Conservation (phyloP, 352 stramenopile genomes). For the Thalassiosira hispida region DNA sequence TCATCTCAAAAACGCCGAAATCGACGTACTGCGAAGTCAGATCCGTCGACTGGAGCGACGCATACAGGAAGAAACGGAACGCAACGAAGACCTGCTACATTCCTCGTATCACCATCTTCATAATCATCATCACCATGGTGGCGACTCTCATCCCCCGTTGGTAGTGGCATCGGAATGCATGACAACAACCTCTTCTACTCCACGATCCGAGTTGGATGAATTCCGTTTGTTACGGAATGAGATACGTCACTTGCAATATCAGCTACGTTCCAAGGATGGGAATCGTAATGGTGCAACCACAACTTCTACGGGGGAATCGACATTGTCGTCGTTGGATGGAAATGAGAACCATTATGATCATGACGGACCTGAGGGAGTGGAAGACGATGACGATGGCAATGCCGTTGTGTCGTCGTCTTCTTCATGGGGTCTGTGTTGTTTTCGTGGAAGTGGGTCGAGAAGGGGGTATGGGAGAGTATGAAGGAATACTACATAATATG, state of each 20-base stretch:
- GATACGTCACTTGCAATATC: constrained; percentile 29
- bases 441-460: neutral
- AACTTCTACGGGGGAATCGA: constrained; percentile 3
- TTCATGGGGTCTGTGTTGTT: constrained; percentile 46
- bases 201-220: constrained; percentile 5
- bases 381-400: constrained; percentile 23
- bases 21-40: constrained; percentile 41
- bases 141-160: neutral
- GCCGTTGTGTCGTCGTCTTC: neutral
- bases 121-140: neutral
- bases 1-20: constrained; percentile 53
- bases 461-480: constrained; percentile 26
- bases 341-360: constrained; percentile 12
- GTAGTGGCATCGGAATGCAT: constrained; percentile 19
- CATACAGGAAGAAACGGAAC: constrained; percentile 33
- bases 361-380: constrained; percentile 20
- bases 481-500: too few relatives aligned
- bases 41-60: constrained; percentile 37
- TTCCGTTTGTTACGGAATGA: constrained; percentile 36
- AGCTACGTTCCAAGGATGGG: constrained; percentile 6
- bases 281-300: constrained; percentile 5
- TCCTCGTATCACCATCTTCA: neutral
- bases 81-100: constrained; percentile 6
- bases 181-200: neutral
- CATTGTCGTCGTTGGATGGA: constrained; percentile 37